Evolutionary conservation across 140 eudicot species (phyloP).

Genomic region (Flaveria floridana): DNA sequence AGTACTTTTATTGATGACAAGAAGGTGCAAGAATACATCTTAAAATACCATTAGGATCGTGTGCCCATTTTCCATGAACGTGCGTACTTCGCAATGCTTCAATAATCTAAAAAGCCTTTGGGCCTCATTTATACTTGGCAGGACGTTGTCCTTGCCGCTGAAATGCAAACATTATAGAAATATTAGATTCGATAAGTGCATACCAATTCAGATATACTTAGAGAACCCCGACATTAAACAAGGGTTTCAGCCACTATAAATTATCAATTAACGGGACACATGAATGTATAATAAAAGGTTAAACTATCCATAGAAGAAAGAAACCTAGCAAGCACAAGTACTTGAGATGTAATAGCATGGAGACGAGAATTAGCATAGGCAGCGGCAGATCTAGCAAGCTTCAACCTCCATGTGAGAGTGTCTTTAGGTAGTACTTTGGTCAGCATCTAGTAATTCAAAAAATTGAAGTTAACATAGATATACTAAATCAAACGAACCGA

Average conservation of each 20-base stretch:
- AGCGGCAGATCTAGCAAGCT: constrained; percentile 66
- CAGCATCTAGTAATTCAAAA: constrained; percentile 39
- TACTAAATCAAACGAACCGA: no score
- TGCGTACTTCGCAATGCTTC: constrained; percentile 54
- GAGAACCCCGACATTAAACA: neutral
- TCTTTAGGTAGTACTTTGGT: constrained; percentile 67
- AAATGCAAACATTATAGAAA: constrained; percentile 24
- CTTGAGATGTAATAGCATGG: constrained; percentile 78
- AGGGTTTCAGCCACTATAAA: neutral
- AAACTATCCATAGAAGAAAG: constrained; percentile 23
- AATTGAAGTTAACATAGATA: neutral
- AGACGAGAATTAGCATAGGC: constrained; percentile 92
- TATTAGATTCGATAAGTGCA: neutral
- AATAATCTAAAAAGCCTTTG: constrained; percentile 51
- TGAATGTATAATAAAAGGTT: neutral
- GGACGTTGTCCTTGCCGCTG: constrained; percentile 77
- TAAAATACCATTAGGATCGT: constrained; percentile 71
- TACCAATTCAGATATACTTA: neutral
- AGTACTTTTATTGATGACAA: neutral
- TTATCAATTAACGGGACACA: neutral
- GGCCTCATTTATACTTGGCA: constrained; percentile 81
- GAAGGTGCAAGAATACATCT: neutral
- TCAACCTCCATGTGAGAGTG: constrained; percentile 73
- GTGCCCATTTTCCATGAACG: constrained; percentile 70
- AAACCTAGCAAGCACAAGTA: constrained; percentile 82